These are phyloP conservation scores for Myxozyma geophila DNA, from an alignment of 805 yeast species.

Conservation along the genomic window DNA sequence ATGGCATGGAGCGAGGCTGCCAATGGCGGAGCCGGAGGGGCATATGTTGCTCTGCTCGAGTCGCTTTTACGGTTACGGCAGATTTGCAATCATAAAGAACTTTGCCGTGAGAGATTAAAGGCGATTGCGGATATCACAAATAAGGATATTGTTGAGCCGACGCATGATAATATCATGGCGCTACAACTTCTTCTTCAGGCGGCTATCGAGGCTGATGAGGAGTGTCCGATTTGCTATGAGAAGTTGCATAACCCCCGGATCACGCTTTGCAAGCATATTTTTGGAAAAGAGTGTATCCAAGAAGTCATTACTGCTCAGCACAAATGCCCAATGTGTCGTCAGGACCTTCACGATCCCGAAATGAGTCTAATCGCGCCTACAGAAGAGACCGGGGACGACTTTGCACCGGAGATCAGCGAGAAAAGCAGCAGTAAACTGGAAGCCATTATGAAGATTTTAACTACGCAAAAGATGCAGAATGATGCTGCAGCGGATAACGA, in stretches of 20 bases:
- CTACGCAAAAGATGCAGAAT: slow-evolving; percentile 17
- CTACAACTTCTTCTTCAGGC: slow-evolving; percentile 25
- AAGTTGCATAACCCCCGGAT: slow-evolving; percentile 26
- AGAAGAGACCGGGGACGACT: slow-evolving; percentile 11
- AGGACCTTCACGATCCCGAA: neutral
- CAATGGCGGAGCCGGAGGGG: slow-evolving; percentile 1
- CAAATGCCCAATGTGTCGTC: slow-evolving; percentile 29
- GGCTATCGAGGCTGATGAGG: slow-evolving; percentile 28
- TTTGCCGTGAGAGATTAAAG: slow-evolving; percentile 20
- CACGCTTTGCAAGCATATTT: slow-evolving; percentile 31
- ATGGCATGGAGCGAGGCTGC: neutral
- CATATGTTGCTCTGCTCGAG: slow-evolving; percentile 65
- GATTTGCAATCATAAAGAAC: slow-evolving; percentile 69
- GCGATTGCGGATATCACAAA: slow-evolving; percentile 14
- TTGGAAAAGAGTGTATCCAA: slow-evolving; percentile 29
- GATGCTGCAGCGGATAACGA: slow-evolving; percentile 15
- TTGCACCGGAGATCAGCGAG: slow-evolving; percentile 1
- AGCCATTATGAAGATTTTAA: slow-evolving; percentile 22
- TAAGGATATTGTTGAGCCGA: slow-evolving; percentile 8
- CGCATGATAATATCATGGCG: slow-evolving; percentile 26
- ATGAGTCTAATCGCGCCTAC: slow-evolving; percentile 21
- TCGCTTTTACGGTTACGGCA: slow-evolving; percentile 79
- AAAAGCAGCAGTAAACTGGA: slow-evolving; percentile 27
- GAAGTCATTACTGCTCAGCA: slow-evolving; percentile 10
- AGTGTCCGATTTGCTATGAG: slow-evolving; percentile 32